Conservation (phyloP, 805 yeast genomes). For the Myxozyma monticola region DNA sequence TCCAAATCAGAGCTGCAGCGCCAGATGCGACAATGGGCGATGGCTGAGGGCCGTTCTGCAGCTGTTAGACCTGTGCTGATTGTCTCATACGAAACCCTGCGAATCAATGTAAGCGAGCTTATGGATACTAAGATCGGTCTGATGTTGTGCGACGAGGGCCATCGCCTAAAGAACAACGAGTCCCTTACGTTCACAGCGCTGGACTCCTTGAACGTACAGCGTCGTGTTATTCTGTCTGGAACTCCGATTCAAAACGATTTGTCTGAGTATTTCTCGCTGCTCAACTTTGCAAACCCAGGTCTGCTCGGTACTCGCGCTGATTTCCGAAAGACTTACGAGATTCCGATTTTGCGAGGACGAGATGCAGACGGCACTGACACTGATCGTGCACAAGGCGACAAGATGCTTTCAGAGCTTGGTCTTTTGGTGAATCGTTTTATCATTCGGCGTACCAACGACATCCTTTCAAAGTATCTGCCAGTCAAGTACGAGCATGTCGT, state of each 20-base stretch:
- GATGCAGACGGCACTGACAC: conserved; percentile 86
- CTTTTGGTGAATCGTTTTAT: conserved; percentile 82
- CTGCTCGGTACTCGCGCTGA: conserved; percentile 80
- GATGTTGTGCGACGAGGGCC: conserved; percentile 84
- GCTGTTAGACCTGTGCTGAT: conserved; percentile 86
- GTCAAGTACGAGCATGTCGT: conserved; percentile 96
- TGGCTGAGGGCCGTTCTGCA: conserved; percentile 80
- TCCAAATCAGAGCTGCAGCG: conserved; percentile 54
- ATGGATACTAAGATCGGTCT: conserved; percentile 80
- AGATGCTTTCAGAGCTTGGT: conserved; percentile 67
- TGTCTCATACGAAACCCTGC: conserved; percentile 88
- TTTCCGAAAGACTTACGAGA: conserved; percentile 81
- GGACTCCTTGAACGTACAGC: conserved; percentile 75
- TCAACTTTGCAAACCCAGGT: conserved; percentile 94
- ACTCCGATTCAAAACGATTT: conserved; percentile 94
- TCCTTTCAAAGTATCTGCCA: conserved; percentile 88
- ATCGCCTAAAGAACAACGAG: conserved; percentile 82
- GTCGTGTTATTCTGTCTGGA: conserved; percentile 91
- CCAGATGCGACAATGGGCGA: conserved; percentile 79
- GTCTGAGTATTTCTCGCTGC: conserved; percentile 85
- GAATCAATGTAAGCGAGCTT: conserved; percentile 78
- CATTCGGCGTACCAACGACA: conserved; percentile 93
- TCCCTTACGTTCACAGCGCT: conserved; percentile 87
- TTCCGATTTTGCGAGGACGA: conserved; percentile 76
- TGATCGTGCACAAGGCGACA: conserved; percentile 68